Percentiles rank a stretch among this genome's conserved stretches.
phyloP scores from a whole-genome alignment of 805 yeast genomes.

The Tetrapisispora iriomotensis region DNA sequence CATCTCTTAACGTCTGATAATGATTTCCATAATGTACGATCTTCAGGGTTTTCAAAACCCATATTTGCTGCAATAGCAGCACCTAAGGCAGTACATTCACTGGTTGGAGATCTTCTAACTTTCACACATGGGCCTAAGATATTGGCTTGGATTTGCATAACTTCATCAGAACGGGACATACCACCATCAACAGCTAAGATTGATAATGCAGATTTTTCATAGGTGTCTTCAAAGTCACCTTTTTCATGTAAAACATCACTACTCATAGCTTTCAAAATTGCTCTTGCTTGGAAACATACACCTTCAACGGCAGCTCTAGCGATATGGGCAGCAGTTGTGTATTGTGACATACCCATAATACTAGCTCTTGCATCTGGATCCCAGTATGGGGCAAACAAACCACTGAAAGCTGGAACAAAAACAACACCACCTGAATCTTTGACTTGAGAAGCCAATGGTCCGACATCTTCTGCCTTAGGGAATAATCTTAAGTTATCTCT shows the following conservation, averaged over 20 bases:
- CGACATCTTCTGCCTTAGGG: slow-evolving; percentile 74
- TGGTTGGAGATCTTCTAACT: slow-evolving; percentile 68
- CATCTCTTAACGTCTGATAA: slow-evolving; percentile 75
- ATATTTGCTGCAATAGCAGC: slow-evolving; percentile 95
- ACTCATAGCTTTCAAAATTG: slow-evolving; percentile 83
- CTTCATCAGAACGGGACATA: slow-evolving; percentile 82
- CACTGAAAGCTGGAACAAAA: slow-evolving; percentile 90
- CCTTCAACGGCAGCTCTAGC: slow-evolving; percentile 95
- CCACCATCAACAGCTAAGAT: slow-evolving; percentile 86
- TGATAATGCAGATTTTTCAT: slow-evolving; percentile 42
- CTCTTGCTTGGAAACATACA: slow-evolving; percentile 87
- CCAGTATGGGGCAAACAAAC: slow-evolving; percentile 95
- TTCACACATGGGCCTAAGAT: slow-evolving; percentile 79
- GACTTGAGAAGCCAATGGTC: slow-evolving; percentile 80
- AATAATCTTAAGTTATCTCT: slow-evolving; percentile 82
- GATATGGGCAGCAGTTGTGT: slow-evolving; percentile 82
- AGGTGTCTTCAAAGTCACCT: slow-evolving; percentile 19
- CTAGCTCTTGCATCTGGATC: slow-evolving; percentile 87
- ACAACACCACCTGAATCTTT: slow-evolving; percentile 82
- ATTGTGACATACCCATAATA: slow-evolving; percentile 86
- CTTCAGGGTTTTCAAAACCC: slow-evolving; percentile 37
- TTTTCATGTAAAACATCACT: slow-evolving; percentile 60
- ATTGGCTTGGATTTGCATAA: slow-evolving; percentile 90
- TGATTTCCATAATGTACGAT: slow-evolving; percentile 61
- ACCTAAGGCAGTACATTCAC: slow-evolving; percentile 92